Conservation (phyloP, 2,329 filamentous ascomycete species). For the Colletotrichum phormii region DNA sequence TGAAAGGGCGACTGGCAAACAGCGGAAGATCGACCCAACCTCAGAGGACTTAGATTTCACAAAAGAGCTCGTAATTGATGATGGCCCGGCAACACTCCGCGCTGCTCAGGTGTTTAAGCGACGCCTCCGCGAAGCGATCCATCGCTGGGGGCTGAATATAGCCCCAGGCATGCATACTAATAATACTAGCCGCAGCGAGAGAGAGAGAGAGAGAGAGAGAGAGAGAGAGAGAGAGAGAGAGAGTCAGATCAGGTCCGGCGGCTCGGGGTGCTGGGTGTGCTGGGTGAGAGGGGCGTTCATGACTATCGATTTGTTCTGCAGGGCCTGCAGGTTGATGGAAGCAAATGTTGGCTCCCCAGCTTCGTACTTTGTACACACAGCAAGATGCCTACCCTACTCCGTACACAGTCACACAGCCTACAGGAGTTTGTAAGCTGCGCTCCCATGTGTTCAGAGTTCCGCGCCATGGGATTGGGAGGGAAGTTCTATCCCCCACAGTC, state of each 20-base stretch:
- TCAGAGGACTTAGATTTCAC: background rate
- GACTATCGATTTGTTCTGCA: slow-evolving; percentile 25
- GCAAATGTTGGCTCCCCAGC: background rate
- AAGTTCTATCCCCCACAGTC: background rate
- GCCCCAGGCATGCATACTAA: slow-evolving; percentile 7
- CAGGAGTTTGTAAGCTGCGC: slow-evolving; percentile 21
- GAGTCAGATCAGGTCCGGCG: slow-evolving; percentile 20
- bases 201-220: background rate
- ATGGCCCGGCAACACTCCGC: background rate
- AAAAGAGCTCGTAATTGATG: background rate
- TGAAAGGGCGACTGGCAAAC: background rate
- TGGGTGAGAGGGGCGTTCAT: background rate
- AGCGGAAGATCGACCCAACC: background rate
- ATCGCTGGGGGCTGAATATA: slow-evolving; percentile 10
- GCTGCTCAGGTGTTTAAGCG: slow-evolving; percentile 12
- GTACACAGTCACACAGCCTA: too few species aligned
- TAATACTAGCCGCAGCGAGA: slow-evolving; percentile 1
- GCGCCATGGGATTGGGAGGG: slow-evolving; percentile 1
- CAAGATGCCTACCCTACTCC: too few species aligned
- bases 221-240: too few species aligned
- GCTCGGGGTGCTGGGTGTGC: background rate
- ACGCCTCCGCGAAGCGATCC: slow-evolving; percentile 2
- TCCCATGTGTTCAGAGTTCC: slow-evolving; percentile 2
- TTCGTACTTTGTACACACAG: background rate
- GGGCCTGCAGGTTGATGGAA: slow-evolving; percentile 16